Percentiles rank a stretch among this genome's conserved stretches.
phyloP scores from a whole-genome alignment of 2,329 filamentous ascomycete genomes.

The Anthostomella pinea region DNA sequence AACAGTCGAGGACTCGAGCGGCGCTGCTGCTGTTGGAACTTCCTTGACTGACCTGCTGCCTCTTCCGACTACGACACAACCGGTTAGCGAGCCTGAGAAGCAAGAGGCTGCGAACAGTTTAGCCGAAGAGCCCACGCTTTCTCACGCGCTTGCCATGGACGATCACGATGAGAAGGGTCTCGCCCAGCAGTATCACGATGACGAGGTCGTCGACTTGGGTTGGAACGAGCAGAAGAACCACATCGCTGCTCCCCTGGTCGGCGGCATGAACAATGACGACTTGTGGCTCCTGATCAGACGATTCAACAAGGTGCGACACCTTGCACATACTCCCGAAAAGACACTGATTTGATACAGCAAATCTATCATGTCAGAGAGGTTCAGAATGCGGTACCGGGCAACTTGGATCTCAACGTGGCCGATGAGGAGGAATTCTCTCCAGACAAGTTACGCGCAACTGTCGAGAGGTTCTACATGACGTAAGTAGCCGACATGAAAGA shows the following conservation, averaged over 20 bases:
- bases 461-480: slow-evolving; percentile 81
- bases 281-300: slow-evolving; percentile 69
- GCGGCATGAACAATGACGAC: slow-evolving; percentile 68
- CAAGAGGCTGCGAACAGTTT: slow-evolving; percentile 22
- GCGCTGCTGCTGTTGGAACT: slow-evolving; percentile 12
- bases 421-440: slow-evolving; percentile 83
- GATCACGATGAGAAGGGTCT: slow-evolving; percentile 43
- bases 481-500: too few relatives aligned
- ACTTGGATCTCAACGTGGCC: slow-evolving; percentile 75
- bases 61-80: slow-evolving; percentile 30
- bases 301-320: slow-evolving; percentile 65
- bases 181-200: slow-evolving; percentile 42
- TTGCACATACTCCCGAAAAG: neutral
- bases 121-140: slow-evolving; percentile 33
- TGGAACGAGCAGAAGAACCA: slow-evolving; percentile 61
- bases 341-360: slow-evolving; percentile 36
- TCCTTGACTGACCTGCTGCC: slow-evolving; percentile 33
- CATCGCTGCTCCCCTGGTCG: slow-evolving; percentile 60
- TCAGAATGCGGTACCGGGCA: slow-evolving; percentile 56
- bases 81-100: slow-evolving; percentile 28
- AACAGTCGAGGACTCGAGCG: slow-evolving; percentile 10
- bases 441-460: slow-evolving; percentile 73
- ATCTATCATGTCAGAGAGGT: slow-evolving; percentile 67
- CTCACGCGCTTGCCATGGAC: slow-evolving; percentile 42
- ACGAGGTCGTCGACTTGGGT: slow-evolving; percentile 64